Evolutionary conservation across 192 early-diverging fungal genomes (phyloP), one percentile per base, ranked within the genome.

Genomic region (Piromyces finnis): DNA sequence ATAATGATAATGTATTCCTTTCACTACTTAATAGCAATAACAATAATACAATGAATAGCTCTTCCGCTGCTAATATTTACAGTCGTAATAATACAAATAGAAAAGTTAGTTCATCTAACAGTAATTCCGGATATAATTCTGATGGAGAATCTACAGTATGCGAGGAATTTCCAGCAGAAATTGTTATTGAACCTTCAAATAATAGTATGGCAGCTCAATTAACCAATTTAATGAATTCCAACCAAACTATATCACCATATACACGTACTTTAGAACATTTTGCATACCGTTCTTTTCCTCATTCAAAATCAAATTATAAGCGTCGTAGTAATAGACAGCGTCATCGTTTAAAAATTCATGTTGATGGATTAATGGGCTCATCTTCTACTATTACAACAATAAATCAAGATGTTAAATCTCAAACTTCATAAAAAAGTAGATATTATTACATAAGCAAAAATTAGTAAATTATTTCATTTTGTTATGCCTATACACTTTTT

Each of bases 241-340:
- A 96, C 81, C 94, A 94, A 82, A 96, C 96, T 29, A 91, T 98
- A 22, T 94, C 93, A 17, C 94, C 95, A 3, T 92, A 91, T 78
- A 94, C 95, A 2, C 94, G 92, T 15, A 86, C 89, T 18, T 83
- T 95, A 35, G 89, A 92, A 79, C 94, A 98, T 84, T 90, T 91
- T 29, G 92, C 94, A 0, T 95, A 93, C 83, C 86, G 95, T 17
- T 90, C 92, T 26, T 59, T 79, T 13, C 27, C 83, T 9, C 80
- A 37, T 37, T 79, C 32, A 35, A 37, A 79, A 35, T 35, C 78
- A 22, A 79, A 79, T 79, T 37, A 79, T 27, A 35, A 79, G 27
- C 78, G 51, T 37, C 78, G 51, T 79, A 26, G 22, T 27, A 17
- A 79, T 37, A 22, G 51, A 27, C 32, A 79, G 27, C 78, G 51